These are phyloP conservation scores for Nemophila menziesii DNA, from an alignment of 257 asterid species.

Conservation along the genomic window DNA sequence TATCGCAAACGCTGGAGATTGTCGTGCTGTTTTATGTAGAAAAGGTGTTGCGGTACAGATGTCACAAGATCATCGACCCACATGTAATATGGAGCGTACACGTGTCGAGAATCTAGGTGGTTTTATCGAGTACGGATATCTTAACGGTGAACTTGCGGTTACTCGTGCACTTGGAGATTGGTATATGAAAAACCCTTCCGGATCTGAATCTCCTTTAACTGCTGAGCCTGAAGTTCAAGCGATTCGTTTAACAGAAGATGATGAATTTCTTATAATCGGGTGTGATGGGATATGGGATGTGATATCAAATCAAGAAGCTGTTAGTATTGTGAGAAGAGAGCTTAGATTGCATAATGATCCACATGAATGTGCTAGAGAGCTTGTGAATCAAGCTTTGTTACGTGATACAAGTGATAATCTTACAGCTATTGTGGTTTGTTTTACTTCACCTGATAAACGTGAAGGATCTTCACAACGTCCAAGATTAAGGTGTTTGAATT, in stretches of 20 bases:
- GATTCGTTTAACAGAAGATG: constrained; percentile 56
- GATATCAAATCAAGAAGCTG: constrained; percentile 78
- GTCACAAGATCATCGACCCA: constrained; percentile 85
- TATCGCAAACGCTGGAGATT: constrained; percentile 87
- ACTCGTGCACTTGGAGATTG: constrained; percentile 96
- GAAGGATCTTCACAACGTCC: constrained; percentile 37
- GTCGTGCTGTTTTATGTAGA: constrained; percentile 85
- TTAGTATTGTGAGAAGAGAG: constrained; percentile 47
- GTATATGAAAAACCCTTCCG: constrained; percentile 80
- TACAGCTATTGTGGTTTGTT: constrained; percentile 70
- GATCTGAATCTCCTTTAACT: constrained; percentile 68
- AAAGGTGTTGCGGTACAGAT: constrained; percentile 77
- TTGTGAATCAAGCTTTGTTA: constrained; percentile 46
- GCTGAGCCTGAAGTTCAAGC: constrained; percentile 77
- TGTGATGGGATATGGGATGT: constrained; percentile 98
- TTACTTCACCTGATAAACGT: constrained; percentile 20
- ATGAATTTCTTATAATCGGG: constrained; percentile 77
- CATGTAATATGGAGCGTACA: constrained; percentile 42
- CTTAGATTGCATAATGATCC: constrained; percentile 61
- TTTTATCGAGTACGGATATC: constrained; percentile 53
- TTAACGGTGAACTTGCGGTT: constrained; percentile 81
- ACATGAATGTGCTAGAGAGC: constrained; percentile 53
- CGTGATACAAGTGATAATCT: constrained; percentile 54
- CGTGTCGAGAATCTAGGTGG: constrained; percentile 85
- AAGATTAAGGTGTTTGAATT: constrained; percentile 36